These are phyloP conservation scores for Gamsiella multidivaricata DNA, from an alignment of 192 early-diverging fungal species.

Conservation along the genomic window DNA sequence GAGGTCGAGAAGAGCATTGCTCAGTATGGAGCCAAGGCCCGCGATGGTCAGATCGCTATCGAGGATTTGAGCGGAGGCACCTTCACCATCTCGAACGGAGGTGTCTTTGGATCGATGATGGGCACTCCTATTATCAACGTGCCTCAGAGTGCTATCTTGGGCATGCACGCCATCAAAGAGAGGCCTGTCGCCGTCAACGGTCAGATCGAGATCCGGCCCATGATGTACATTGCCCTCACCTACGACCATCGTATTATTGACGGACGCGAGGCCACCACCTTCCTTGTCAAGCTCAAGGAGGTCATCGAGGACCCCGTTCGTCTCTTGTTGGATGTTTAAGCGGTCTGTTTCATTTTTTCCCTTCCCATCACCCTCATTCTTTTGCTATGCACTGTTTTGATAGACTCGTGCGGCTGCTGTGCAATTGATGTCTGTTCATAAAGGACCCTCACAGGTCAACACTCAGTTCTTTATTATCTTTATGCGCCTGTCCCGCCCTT, in stretches of 20 bases:
- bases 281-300: slow-evolving; percentile 98
- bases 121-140: slow-evolving; percentile 99
- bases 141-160: slow-evolving; percentile 96
- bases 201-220: slow-evolving; percentile 88
- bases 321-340: slow-evolving; percentile 89
- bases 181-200: slow-evolving; percentile 94
- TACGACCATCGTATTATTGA: slow-evolving; percentile 99
- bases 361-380: no score
- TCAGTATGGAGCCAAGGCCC: slow-evolving; percentile 88
- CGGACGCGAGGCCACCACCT: slow-evolving; percentile 98
- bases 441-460: no score
- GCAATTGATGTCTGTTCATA: no score
- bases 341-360: background rate
- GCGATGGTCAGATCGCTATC: slow-evolving; percentile 94
- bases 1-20: slow-evolving; percentile 93
- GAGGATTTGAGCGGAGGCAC: slow-evolving; percentile 99
- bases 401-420: no score
- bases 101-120: slow-evolving; percentile 96
- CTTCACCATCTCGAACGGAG: slow-evolving; percentile 99
- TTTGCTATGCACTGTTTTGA: slow-evolving; percentile 18
- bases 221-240: slow-evolving; percentile 99
- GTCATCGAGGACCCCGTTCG: slow-evolving; percentile 94
- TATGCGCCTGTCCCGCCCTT: background rate
- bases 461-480: background rate
- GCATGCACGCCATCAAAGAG: slow-evolving; percentile 99